Percentiles rank a stretch among this genome's conserved stretches.
phyloP scores from a whole-genome alignment of 169 alveolate genomes.

The Perkinsus chesapeaki region DNA sequence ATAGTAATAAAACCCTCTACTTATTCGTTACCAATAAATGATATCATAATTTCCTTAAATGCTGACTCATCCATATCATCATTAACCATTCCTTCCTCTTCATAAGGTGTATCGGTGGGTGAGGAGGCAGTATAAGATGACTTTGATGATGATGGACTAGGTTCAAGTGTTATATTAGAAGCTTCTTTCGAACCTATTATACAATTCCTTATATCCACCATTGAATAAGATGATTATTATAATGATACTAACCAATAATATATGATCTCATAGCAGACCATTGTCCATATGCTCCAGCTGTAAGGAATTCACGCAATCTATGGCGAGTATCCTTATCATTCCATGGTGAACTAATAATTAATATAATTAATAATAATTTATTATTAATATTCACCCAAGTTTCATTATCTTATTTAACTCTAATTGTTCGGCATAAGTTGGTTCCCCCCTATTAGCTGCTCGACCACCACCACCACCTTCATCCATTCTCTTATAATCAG shows the following conservation, averaged over 20 bases:
- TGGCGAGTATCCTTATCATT: not conserved
- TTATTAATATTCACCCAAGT: not conserved
- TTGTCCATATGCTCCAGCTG: not conserved
- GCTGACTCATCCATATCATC: not conserved
- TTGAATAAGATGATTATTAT: not conserved
- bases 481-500: not conserved
- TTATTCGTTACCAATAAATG: not conserved
- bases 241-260: not conserved
- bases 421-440: not conserved
- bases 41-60: not conserved
- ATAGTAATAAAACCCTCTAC: no score
- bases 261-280: not conserved
- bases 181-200: not conserved
- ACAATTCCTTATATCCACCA: no score
- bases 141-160: not conserved
- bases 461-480: not conserved
- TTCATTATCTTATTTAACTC: not conserved
- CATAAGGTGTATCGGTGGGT: no score
- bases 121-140: no score
- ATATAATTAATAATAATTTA: not conserved
- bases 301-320: not conserved
- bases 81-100: not conserved
- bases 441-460: not conserved
- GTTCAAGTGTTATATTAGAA: not conserved
- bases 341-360: not conserved